Conservation (phyloP, 192 early-diverging fungal species). For the Backusella westeae region DNA sequence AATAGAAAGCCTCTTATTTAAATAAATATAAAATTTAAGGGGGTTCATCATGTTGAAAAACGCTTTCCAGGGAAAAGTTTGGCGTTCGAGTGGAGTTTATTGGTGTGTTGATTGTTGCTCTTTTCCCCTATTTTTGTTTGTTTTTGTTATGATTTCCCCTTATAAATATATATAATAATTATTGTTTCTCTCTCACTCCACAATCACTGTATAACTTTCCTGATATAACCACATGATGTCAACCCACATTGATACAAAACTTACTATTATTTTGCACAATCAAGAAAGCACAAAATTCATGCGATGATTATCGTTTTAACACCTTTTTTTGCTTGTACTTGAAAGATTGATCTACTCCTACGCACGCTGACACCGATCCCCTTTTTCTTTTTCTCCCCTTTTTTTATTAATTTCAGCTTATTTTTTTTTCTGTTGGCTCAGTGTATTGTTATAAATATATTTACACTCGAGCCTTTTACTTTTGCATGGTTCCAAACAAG, state of each 20-base stretch:
- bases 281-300: background rate
- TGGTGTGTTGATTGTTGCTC: background rate
- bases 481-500: background rate
- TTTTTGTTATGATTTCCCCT: background rate
- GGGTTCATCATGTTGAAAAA: background rate
- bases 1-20: background rate
- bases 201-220: background rate
- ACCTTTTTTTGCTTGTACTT: background rate
- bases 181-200: background rate
- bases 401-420: background rate
- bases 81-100: background rate
- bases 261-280: background rate
- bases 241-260: background rate
- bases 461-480: background rate
- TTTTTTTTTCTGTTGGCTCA: background rate
- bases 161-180: background rate
- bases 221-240: background rate
- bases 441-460: background rate
- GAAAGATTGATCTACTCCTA: background rate
- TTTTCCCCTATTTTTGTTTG: background rate
- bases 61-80: slow-evolving; percentile 1
- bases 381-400: background rate
- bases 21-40: background rate
- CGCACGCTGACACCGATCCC: background rate
- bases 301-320: background rate